A percentile compares a stretch with the other conserved stretches of the same genome.
Conservation (phyloP, 2,329 filamentous ascomycete species). For the Fusarium pseudonygamai region DNA sequence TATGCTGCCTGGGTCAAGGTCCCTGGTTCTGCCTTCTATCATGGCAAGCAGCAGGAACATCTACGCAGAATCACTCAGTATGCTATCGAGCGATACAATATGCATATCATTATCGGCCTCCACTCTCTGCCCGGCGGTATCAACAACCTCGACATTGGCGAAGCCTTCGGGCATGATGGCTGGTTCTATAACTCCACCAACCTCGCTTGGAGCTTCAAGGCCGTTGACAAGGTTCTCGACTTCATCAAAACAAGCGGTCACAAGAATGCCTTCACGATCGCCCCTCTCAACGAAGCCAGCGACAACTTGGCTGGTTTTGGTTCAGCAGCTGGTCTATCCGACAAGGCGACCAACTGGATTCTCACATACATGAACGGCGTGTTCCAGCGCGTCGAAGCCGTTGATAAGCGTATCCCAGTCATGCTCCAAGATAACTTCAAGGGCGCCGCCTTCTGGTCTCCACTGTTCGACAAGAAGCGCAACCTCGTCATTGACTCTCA, state of each 20-base stretch:
- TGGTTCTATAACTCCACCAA: background rate
- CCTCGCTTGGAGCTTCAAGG: background rate
- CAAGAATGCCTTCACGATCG: background rate
- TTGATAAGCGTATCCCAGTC: background rate
- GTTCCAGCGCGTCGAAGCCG: background rate
- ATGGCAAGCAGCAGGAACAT: background rate
- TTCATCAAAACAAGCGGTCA: background rate
- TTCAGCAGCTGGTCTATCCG: background rate
- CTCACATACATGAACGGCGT: background rate
- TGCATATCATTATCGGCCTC: background rate
- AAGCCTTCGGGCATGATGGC: background rate
- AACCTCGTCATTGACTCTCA: background rate
- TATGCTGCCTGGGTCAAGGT: background rate
- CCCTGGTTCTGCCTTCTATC: background rate
- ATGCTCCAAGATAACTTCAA: background rate
- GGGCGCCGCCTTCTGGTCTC: background rate
- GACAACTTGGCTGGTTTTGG: background rate
- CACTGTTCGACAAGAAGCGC: background rate
- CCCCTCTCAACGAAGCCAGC: background rate
- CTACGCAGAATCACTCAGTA: background rate
- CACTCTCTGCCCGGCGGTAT: background rate
- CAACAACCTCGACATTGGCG: background rate
- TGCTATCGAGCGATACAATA: background rate
- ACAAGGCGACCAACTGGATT: background rate
- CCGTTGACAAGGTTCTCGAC: background rate